Base-by-base conservation (phyloP, 1,284 basidiomycete species). In the Phlebopus sp. region DNA sequence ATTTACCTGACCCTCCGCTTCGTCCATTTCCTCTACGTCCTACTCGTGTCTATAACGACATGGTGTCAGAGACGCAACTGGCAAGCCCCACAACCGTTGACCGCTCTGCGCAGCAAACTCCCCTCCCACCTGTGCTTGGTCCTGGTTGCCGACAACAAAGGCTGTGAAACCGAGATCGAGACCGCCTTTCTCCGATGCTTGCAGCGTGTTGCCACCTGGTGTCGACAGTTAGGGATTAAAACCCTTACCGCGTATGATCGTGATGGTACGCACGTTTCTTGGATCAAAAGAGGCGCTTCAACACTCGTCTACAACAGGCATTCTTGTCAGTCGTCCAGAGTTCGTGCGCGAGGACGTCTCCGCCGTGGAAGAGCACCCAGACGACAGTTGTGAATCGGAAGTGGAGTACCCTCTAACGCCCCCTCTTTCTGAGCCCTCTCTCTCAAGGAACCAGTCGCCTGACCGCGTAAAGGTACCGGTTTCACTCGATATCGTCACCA, bases 221-320 rank as follows among this genome's bases (percentile, higher is more conserved):
- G 83, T 67, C 74, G 71, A 48, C 60, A 54, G 18, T 65, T 71
- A 34, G 84, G 84, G 11, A 79, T 90, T 46, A 63, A 68, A 50
- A 74, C 73, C 42, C 68, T 90, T 42, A 86, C 81, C 14, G 72
- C 86, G 4, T 90, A 88, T 55, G 87, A 90, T 60, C 72, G 76
- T 50, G 67, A 78, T 52, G 87, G 88, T 88, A 60, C 46, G 79
- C 27, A 32, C 23, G 47, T 18, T 43, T 44, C 48, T 27, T 9
- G 37, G 54, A 15, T 36, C 39, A 14, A 51, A 43, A 5, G 10
- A n/a, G 37, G 25, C 14, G 31, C 25, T 47, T 49, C 53, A 54
- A 49, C 37, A 35, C 38, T 50, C 35, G 36, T 32, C 46, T 36
- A 40, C 37, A 19, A 18, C 44, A 86, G 84, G 82, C 17, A 46